Evolutionary conservation across 352 stramenopile genomes (phyloP), one percentile per base, ranked within the genome.

Genomic region (Phytophthora pluvialis): DNA sequence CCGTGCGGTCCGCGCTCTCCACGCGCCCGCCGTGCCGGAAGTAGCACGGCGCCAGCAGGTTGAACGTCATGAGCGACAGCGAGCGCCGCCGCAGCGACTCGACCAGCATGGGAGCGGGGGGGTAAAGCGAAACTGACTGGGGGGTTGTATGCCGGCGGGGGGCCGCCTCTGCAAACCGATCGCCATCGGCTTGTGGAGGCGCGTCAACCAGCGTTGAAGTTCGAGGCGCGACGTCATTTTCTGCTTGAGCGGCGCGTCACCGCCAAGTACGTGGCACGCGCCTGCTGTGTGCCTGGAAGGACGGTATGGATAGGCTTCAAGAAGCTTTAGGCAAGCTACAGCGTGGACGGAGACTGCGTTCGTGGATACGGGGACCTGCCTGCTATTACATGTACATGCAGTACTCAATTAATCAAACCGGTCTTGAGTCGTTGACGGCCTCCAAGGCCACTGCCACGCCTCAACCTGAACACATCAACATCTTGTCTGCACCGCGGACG

Each of bases 31-130:
- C 87, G 67, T 94, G 85, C 10, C 85, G 85, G 61, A 95, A 95
- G 77, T 95, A 95, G 76, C 87, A 95, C 51, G 87, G 87, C 33
- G 87, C 87, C 50, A 95, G 78, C 51, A 95, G 68, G 73, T 95
- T 95, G 70, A 95, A 95, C 54, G 85, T 93, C 83, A 95, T 89
- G 60, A 95, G 77, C 69, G 85, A 91, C 51, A 93, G 70, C 69
- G 62, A 70, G 28, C 55, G 43, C 21, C 68, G 69, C 28, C 67
- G 67, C 60, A 76, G 58, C 29, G 64, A 50, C 45, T 74, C 58
- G 57, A 63, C 59, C 45, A 78, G 36, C 73, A 75, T 70, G 28
- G 16, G 15, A 29, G 13, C 25, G 18, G 31, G 26, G 26, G 47
- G 45, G 45, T 8, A 28, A 36, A 50, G 46, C 5, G 35, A 39